Evolutionary conservation across 2,329 filamentous ascomycete genomes (phyloP).

Genomic region (Aquanectria penicillioides): DNA sequence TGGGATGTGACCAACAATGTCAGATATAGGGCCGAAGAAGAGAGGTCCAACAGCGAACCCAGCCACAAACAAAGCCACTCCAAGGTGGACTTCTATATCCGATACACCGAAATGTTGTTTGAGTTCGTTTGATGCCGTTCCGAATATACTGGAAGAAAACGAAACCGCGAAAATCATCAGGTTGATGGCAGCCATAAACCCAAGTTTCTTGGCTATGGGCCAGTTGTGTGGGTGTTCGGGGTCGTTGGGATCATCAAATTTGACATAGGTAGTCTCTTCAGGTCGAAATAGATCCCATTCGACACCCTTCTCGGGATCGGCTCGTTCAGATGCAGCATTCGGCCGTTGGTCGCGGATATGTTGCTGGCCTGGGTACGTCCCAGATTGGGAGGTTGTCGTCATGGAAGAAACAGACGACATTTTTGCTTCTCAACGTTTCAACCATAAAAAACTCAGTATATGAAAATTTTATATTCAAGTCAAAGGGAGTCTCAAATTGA

Average conservation of each 20-base stretch:
- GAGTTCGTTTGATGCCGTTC: not conserved
- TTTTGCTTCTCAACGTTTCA: not conserved
- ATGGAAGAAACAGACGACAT: conserved; percentile 3
- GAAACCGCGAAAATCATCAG: conserved; percentile 10
- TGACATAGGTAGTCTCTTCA: not conserved
- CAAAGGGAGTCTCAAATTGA: no score
- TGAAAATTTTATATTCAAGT: no score
- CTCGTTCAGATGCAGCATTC: not conserved
- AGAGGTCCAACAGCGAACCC: conserved; percentile 10
- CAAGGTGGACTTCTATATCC: not conserved
- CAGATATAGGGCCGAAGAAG: conserved; percentile 2
- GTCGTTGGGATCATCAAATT: not conserved
- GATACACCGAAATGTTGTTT: not conserved
- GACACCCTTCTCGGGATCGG: not conserved
- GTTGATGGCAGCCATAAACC: not conserved
- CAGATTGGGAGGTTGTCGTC: not conserved
- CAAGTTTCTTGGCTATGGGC: conserved; percentile 3
- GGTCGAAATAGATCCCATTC: not conserved
- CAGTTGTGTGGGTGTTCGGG: conserved; percentile 13
- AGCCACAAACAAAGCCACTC: conserved; percentile 7
- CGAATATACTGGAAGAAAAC: conserved; percentile 7
- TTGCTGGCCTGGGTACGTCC: not conserved
- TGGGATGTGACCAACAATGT: conserved; percentile 1
- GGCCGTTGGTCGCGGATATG: not conserved
- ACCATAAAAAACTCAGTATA: not conserved